phyloP scores from a whole-genome alignment of 2,329 filamentous ascomycete genomes.

The Fusarium begoniae region DNA sequence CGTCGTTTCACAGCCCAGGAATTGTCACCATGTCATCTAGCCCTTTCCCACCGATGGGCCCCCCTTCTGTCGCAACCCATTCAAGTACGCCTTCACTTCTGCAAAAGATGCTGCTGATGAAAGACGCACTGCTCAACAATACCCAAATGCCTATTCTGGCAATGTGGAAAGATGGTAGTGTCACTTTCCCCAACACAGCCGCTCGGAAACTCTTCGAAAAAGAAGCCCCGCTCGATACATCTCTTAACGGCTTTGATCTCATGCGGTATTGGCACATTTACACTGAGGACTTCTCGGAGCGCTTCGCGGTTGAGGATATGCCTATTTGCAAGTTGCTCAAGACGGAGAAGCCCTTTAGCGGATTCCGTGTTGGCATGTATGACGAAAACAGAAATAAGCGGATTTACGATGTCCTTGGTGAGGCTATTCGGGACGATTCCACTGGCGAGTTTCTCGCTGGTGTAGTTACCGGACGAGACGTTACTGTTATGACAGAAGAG shows the following conservation, averaged over 20 bases:
- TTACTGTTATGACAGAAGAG: conserved; percentile 74
- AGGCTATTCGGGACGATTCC: conserved; percentile 71
- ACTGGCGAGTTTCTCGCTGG: conserved; percentile 79
- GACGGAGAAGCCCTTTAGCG: conserved; percentile 67
- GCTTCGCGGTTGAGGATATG: conserved; percentile 67
- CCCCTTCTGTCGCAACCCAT: conserved; percentile 65
- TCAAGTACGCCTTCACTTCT: conserved; percentile 71
- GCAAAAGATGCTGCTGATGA: conserved; percentile 78
- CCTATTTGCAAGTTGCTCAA: conserved; percentile 72
- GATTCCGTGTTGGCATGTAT: conserved; percentile 70
- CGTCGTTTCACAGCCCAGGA: conserved; percentile 61
- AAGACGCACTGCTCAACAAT: conserved; percentile 79
- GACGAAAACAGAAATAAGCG: conserved; percentile 61
- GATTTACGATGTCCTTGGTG: conserved; percentile 72
- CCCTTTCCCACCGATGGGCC: conserved; percentile 73
- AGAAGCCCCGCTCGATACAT: conserved; percentile 51
- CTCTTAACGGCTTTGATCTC: conserved; percentile 63
- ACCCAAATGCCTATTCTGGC: conserved; percentile 79
- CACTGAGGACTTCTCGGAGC: conserved; percentile 71
- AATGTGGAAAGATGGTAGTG: conserved; percentile 83
- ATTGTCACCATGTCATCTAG: conserved; percentile 62
- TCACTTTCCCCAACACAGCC: conserved; percentile 77
- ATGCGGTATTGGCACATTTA: conserved; percentile 69
- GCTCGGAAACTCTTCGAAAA: conserved; percentile 61
- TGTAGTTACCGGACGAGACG: conserved; percentile 75